Conservation (phyloP, 2,329 filamentous ascomycete genomes). For the Gyromitra esculenta region DNA sequence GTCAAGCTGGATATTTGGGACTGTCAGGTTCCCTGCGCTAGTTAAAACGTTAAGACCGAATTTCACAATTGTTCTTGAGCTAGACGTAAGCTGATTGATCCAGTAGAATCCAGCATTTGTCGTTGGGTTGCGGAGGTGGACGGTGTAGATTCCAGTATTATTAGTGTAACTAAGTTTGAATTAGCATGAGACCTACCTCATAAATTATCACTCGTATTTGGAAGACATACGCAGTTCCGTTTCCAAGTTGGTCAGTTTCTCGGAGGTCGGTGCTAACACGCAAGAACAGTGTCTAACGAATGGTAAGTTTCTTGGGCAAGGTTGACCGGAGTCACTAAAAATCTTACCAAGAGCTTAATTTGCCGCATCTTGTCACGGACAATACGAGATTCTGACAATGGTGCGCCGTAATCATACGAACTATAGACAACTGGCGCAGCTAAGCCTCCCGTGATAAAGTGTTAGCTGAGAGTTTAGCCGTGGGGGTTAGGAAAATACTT, state of each 20-base stretch:
- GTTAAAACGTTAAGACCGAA: conserved; percentile 66
- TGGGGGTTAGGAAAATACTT: conserved; percentile 7
- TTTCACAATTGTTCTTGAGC: conserved; percentile 62
- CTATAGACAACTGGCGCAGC: conserved; percentile 66
- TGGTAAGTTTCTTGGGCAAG: conserved; percentile 12
- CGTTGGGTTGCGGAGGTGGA: conserved; percentile 64
- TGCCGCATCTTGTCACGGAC: conserved; percentile 65
- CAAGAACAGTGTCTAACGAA: conserved; percentile 63
- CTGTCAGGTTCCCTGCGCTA: conserved; percentile 61
- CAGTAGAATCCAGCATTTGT: conserved; percentile 66
- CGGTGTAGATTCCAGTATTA: conserved; percentile 44
- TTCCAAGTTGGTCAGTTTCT: conserved; percentile 60
- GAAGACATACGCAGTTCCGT: conserved; percentile 42
- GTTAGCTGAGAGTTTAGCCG: conserved; percentile 16
- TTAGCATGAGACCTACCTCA: conserved; percentile 18
- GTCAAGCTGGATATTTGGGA: conserved; percentile 65
- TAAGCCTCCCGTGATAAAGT: conserved; percentile 62
- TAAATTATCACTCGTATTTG: conserved; percentile 19
- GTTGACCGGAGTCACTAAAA: neutral
- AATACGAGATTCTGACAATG: conserved; percentile 67
- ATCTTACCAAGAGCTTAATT: conserved; percentile 41
- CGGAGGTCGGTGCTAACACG: conserved; percentile 65
- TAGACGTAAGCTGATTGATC: conserved; percentile 63
- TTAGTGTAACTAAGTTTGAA: conserved; percentile 60
- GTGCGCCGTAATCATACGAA: conserved; percentile 64